Conservation (phyloP, 2,329 filamentous ascomycete genomes). For the Pseudocercospora cruenta region DNA sequence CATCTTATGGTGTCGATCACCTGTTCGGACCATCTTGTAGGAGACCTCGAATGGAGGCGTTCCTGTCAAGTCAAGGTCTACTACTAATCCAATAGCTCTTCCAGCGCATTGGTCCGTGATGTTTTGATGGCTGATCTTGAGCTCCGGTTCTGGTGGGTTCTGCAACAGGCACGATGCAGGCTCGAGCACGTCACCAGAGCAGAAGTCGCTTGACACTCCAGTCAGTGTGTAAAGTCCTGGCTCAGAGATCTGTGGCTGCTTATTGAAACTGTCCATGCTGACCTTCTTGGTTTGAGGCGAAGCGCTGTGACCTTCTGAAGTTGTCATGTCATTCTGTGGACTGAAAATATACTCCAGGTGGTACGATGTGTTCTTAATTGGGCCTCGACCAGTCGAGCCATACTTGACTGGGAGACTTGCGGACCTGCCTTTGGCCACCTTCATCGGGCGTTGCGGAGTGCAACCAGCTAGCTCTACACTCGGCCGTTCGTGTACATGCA, state of each 20-base stretch:
- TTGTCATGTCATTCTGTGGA: constrained; percentile 68
- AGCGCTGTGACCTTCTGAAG: constrained; percentile 70
- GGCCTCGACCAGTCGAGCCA: constrained; percentile 61
- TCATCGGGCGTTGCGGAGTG: constrained; percentile 77
- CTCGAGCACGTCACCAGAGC: constrained; percentile 85
- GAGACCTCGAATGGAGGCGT: constrained; percentile 86
- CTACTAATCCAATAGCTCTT: constrained; percentile 85
- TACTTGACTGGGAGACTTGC: constrained; percentile 73
- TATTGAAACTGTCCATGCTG: constrained; percentile 63
- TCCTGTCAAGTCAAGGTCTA: constrained; percentile 87
- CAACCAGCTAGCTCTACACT: constrained; percentile 72
- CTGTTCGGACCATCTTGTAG: constrained; percentile 71
- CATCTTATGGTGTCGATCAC: constrained; percentile 52
- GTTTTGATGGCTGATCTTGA: constrained; percentile 74
- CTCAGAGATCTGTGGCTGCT: constrained; percentile 70
- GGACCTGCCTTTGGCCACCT: constrained; percentile 75
- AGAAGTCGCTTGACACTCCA: constrained; percentile 77
- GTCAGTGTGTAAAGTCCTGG: constrained; percentile 86
- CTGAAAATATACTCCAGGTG: constrained; percentile 81
- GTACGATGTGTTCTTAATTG: constrained; percentile 67
- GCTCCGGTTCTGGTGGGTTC: constrained; percentile 84
- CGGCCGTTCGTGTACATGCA: constrained; percentile 86
- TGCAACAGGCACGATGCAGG: constrained; percentile 90
- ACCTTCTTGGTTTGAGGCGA: constrained; percentile 62
- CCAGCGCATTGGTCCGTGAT: constrained; percentile 95